Base-by-base conservation (phyloP, 164 flowering plant species). In the Nymphaea thermarum region DNA sequence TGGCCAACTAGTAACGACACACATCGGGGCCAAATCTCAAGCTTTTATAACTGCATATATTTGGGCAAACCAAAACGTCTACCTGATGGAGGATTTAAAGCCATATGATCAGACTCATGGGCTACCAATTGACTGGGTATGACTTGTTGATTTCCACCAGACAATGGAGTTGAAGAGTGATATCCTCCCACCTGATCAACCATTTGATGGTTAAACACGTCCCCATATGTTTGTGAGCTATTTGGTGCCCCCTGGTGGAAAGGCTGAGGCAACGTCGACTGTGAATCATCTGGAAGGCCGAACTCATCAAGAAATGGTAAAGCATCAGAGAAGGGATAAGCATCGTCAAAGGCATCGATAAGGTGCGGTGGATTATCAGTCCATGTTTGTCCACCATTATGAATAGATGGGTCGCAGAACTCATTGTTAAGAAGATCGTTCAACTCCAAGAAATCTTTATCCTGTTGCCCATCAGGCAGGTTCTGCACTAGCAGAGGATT, bases 361-460 rank as follows among this genome's bases (percentile, higher is more conserved):
- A 4, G 64, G 7, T 17, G 64, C 10, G 25, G 42, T 17, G 18
- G 12, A 41, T 62, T 51, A n/a, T 77, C 81, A 43, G 42, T 11
- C 36, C 11, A 11, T 18, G 67, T 41, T 74, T 55, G 69, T 51
- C 10, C 15, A 51, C 12, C 14, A 51, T 51, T 51, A 8, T 51
- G 57, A 51, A 51, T 3, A 51, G 57, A 47, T 6, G 55, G 55
- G 47, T 65, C 44, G 18, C 66, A 66, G 63, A 85, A 80, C 60
- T 75, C 82, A 18, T 81, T 79, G 69, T 77, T 82, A 53, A 80
- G 2, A 59, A 95, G 90, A 81, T 95, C 99, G 76, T 85, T 73
- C 59, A 90, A 78, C 76, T 95, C 97, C 65, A 92, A 68, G 75
- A 85, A 94, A 74, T 83, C 76, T 16, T 65, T 91, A 51, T 81